Base-by-base conservation (phyloP, 345 rosid genomes). In the Heritiera fomes region DNA sequence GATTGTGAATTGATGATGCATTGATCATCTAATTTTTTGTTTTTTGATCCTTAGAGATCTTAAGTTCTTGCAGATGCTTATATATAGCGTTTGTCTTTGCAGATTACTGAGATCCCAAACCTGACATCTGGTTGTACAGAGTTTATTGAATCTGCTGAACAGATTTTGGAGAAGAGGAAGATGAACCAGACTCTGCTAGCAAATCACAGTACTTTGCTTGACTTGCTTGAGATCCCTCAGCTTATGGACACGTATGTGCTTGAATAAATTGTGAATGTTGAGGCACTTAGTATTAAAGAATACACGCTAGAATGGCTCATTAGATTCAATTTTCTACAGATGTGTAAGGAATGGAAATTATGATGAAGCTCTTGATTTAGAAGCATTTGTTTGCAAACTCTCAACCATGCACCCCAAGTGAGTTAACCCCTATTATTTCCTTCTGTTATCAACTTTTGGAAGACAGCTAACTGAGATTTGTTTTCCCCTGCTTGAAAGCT, bases 181-280 rank as follows among this genome's bases (percentile, higher is more conserved):
- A 85, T 90, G 97, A 95, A 95, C 88, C 95, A 95, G 85, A 90
- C 89, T 11, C 80, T 95, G 88, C 91, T 95, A 41, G 88, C 91
- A 7, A 96, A 94, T 83, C 99, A 96, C 77, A 88, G 95, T 82
- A 89, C 91, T 85, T 86, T 96, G 86, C 97, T 96, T 58, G 99
- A 96, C 84, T 90, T 96, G 91, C 99, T 96, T 76, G 99, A 96
- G 87, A 96, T 96, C 80, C 99, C 98, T 83, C 99, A 96, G 85
- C 99, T 96, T 75, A 96, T 96, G 99, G 99, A 96, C 87, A 96
- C 99, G 98, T 94, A 89, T 64, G 96, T 86, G 73, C 61, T 83
- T 83, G 60, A 47, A 17, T 7, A 74, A 32, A 46, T 55, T 74
- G 28, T 75, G 17, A 43, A 66, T 72, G 30, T n/a, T 38, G 46